Conservation (phyloP, 1,284 basidiomycete genomes). For the Boletus coffeatus region DNA sequence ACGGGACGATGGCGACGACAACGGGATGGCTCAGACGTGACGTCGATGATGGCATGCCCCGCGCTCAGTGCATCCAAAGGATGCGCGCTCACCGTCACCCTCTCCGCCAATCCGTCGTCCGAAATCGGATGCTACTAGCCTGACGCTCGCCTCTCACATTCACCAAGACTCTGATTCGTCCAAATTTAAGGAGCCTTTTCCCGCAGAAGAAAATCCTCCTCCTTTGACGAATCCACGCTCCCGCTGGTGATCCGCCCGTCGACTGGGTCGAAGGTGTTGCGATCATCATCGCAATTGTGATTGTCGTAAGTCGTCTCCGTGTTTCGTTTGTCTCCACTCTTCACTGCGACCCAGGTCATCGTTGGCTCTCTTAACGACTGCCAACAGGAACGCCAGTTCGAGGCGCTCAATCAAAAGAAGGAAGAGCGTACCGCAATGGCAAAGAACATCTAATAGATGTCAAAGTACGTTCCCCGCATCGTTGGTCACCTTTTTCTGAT, state of each 20-base stretch:
- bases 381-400: constrained; percentile 98
- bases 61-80: too few relatives aligned
- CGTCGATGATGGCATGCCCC: too few relatives aligned
- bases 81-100: too few relatives aligned
- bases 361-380: constrained; percentile 91
- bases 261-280: constrained; percentile 99
- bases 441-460: too few relatives aligned
- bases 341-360: constrained; percentile 48
- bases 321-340: constrained; percentile 1
- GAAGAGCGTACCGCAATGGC: constrained; percentile 50
- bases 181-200: constrained; percentile 14
- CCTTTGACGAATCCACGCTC: constrained; percentile 1
- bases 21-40: too few relatives aligned
- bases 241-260: constrained; percentile 49
- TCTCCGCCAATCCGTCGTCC: constrained; percentile 27
- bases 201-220: constrained; percentile 1
- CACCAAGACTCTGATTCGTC: constrained; percentile 31
- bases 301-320: constrained; percentile 56
- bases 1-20: too few relatives aligned
- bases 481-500: too few relatives aligned
- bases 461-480: too few relatives aligned
- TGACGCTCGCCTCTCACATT: constrained; percentile 33
- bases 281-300: constrained; percentile 85
- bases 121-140: constrained; percentile 35
- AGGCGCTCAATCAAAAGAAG: constrained; percentile 89